phyloP scores from a whole-genome alignment of 2,329 filamentous ascomycete genomes.

The Ceratocystis alfenasii region DNA sequence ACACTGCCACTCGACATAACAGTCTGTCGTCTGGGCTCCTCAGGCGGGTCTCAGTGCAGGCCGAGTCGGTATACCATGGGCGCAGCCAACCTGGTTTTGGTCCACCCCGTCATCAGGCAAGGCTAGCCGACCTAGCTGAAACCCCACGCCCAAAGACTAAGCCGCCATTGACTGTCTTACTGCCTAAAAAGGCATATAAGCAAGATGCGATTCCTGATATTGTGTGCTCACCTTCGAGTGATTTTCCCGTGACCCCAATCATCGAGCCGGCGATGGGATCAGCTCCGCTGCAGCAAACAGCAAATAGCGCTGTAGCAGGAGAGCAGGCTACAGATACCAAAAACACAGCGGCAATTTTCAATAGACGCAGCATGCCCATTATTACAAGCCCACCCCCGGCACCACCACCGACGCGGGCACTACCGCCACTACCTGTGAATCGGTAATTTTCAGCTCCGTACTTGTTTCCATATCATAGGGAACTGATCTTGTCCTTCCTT shows the following conservation, averaged over 20 bases:
- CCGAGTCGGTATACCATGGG: background rate
- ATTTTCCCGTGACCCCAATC: background rate
- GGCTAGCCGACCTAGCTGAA: background rate
- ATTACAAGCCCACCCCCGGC: conserved; percentile 40
- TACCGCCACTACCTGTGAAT: conserved; percentile 41
- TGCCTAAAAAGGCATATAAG: conserved; percentile 3
- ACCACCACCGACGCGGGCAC: conserved; percentile 43
- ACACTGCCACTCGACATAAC: background rate
- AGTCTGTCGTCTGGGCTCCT: background rate
- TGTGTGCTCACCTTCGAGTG: conserved; percentile 13
- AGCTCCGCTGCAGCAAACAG: background rate
- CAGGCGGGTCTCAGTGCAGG: background rate
- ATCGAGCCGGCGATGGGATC: background rate
- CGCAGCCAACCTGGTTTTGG: background rate
- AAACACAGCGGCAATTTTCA: conserved; percentile 24
- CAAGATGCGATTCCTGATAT: conserved; percentile 2
- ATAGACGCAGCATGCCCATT: conserved; percentile 41
- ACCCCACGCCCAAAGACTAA: background rate
- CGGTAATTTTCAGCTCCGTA: background rate
- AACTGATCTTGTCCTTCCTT: background rate
- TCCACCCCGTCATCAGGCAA: background rate
- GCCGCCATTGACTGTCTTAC: conserved; percentile 13
- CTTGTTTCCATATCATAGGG: background rate
- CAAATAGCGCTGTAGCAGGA: background rate
- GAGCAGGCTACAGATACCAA: background rate